phyloP scores from a whole-genome alignment of 2,329 filamentous ascomycete species.

The Aspergillus sp. region DNA sequence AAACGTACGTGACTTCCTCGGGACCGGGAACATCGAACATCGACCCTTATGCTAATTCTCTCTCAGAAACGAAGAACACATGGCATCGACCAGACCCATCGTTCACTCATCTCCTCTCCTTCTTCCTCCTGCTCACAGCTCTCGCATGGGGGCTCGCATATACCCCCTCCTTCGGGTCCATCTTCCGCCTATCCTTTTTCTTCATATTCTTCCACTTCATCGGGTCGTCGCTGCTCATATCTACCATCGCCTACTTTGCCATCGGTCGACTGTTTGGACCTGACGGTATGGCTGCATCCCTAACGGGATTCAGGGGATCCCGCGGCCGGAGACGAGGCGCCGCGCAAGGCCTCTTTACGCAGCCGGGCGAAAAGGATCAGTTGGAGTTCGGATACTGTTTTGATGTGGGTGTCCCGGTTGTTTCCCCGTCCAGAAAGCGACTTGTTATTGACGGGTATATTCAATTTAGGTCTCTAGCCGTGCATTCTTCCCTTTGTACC shows the following conservation, averaged over 20 bases:
- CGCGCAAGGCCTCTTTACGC: slow-evolving; percentile 52
- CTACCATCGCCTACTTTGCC: slow-evolving; percentile 58
- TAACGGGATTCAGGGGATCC: slow-evolving; percentile 40
- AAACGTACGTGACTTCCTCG: slow-evolving; percentile 29
- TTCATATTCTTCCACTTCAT: slow-evolving; percentile 56
- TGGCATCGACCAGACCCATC: slow-evolving; percentile 64
- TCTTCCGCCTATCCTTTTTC: slow-evolving; percentile 42
- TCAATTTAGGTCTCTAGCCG: slow-evolving; percentile 51
- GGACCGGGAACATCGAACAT: not conserved
- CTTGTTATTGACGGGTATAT: not conserved
- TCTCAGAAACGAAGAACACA: slow-evolving; percentile 60
- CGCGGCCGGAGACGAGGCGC: slow-evolving; percentile 44
- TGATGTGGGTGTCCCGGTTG: slow-evolving; percentile 45
- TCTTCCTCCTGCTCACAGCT: slow-evolving; percentile 54
- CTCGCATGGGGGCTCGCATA: slow-evolving; percentile 55
- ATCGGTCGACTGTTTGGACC: slow-evolving; percentile 57
- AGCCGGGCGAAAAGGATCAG: slow-evolving; percentile 50
- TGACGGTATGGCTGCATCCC: slow-evolving; percentile 37
- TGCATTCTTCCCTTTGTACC: slow-evolving; percentile 61
- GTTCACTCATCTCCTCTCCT: slow-evolving; percentile 62
- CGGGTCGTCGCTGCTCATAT: slow-evolving; percentile 51
- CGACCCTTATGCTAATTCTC: slow-evolving; percentile 4
- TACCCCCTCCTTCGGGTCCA: slow-evolving; percentile 41
- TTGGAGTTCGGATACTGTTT: slow-evolving; percentile 67
- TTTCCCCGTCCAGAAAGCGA: not conserved